A percentile compares a stretch with the other conserved stretches of the same genome.
Conservation (phyloP, 208 protist species). For the Trypanosoma brucei region DNA sequence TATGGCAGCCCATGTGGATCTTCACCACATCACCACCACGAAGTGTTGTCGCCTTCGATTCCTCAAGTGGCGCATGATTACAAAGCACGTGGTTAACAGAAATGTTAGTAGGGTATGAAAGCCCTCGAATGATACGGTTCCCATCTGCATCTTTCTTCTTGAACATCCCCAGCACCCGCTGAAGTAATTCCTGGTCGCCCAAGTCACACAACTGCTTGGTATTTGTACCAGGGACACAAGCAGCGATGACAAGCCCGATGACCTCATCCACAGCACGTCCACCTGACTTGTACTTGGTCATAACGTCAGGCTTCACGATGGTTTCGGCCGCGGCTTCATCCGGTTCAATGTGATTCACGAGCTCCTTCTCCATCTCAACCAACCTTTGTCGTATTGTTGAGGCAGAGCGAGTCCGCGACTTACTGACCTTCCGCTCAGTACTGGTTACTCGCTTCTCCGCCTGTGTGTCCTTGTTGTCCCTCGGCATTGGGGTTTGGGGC, state of each 20-base stretch:
- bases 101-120: slow-evolving; percentile 97
- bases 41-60: slow-evolving; percentile 62
- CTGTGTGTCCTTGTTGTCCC: not conserved
- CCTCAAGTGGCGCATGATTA: slow-evolving; percentile 93
- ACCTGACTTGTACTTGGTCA: slow-evolving; percentile 95
- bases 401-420: slow-evolving; percentile 10
- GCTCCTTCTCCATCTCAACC: slow-evolving; percentile 43
- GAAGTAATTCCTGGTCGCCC: slow-evolving; percentile 53
- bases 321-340: slow-evolving; percentile 73
- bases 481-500: too few species aligned
- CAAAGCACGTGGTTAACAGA: slow-evolving; percentile 96
- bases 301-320: slow-evolving; percentile 83
- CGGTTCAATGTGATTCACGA: slow-evolving; percentile 54
- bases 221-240: slow-evolving; percentile 67
- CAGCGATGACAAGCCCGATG: slow-evolving; percentile 68
- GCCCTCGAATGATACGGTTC: slow-evolving; percentile 72
- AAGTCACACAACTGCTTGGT: slow-evolving; percentile 64
- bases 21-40: slow-evolving; percentile 95
- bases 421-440: not conserved
- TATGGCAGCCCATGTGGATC: slow-evolving; percentile 95
- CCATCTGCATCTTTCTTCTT: slow-evolving; percentile 67
- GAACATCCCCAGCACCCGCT: slow-evolving; percentile 51
- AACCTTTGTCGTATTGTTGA: slow-evolving; percentile 54
- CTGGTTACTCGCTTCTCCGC: slow-evolving; percentile 1
- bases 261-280: slow-evolving; percentile 90